Evolutionary conservation across 2,329 filamentous ascomycete species (phyloP), one percentile per base, ranked within the genome.

Genomic region (Fusarium sp.): DNA sequence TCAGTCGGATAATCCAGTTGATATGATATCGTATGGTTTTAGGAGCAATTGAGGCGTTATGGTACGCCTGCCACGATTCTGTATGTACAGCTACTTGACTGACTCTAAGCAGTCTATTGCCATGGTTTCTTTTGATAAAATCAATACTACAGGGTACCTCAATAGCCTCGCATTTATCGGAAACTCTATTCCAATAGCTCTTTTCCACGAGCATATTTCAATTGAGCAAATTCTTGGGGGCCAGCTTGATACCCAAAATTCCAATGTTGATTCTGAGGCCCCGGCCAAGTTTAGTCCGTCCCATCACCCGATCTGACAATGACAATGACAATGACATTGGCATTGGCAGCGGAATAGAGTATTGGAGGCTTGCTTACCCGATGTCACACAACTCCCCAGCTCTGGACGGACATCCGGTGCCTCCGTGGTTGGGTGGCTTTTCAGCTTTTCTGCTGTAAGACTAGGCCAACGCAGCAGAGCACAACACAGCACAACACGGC

Each of bases 301-400:
- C 7, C n/a, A 36, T 31, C 19, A 34, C 4, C 32, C 34, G 29
- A 53, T 54, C 9, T 28, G 43, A 9, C 40, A 36, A 42, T 11
- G 41, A 31, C 29, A 11, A 11, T 31, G 29, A 31, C 29, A 31
- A 1, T 32, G 31, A 32, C 31, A 34, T 13, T 29, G 43, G 7
- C 35, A 38, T 38, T 12, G 41, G 32, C 9, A n/a, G 24, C 40
- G 35, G 13, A 34, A 58, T 36, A 53, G n/a, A 42, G 35, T 53
- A 34, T 29, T 31, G 44, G 38, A 36, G 46, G 47, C 43, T 51
- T 58, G 44, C 55, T 42, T 61, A 56, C 45, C 49, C 60, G 60
- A 64, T 60, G 60, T 56, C 22, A 64, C 60, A 61, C 45, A 45
- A 26, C 11, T 34, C 26, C 31, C 24, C 6, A 39, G 19, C 9